phyloP scores from a whole-genome alignment of 2,329 filamentous ascomycete species.

The Trichoderma atrobrunneum region DNA sequence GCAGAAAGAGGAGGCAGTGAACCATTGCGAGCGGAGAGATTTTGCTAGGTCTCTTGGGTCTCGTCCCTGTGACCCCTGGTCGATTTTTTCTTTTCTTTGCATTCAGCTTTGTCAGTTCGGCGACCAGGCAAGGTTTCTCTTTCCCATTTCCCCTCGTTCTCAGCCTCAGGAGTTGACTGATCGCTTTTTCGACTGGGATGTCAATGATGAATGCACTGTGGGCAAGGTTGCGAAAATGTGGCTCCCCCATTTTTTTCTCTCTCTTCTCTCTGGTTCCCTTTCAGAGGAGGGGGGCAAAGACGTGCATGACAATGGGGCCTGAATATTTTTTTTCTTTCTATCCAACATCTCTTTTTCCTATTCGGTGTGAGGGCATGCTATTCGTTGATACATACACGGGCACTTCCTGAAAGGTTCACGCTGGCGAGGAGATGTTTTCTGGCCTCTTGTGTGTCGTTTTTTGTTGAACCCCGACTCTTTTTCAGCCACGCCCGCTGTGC shows the following conservation, averaged over 20 bases:
- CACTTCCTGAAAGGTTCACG: not conserved
- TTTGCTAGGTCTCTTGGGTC: constrained; percentile 5
- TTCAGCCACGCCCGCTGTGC: not conserved
- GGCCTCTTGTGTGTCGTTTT: not conserved
- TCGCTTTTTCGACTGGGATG: constrained; percentile 4
- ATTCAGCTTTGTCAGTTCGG: constrained; percentile 8
- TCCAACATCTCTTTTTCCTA: not conserved
- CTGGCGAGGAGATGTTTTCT: not conserved
- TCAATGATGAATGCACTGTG: constrained; percentile 6
- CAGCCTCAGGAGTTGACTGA: constrained; percentile 17
- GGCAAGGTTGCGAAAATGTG: not conserved
- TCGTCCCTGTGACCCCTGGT: not conserved
- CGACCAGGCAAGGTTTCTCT: not conserved
- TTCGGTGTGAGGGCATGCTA: not conserved
- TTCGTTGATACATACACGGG: not conserved
- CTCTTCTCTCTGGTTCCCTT: not conserved
- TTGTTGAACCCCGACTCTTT: not conserved
- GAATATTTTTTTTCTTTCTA: not conserved
- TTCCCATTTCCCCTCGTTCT: not conserved
- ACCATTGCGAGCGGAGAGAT: constrained; percentile 3
- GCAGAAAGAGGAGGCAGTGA: not conserved
- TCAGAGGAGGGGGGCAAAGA: not conserved
- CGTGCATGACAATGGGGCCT: constrained; percentile 16
- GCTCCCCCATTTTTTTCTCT: not conserved
- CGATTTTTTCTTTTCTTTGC: not conserved